These are phyloP conservation scores for Vigna mungo DNA, from an alignment of 306 rosid genomes.

Conservation along the genomic window DNA sequence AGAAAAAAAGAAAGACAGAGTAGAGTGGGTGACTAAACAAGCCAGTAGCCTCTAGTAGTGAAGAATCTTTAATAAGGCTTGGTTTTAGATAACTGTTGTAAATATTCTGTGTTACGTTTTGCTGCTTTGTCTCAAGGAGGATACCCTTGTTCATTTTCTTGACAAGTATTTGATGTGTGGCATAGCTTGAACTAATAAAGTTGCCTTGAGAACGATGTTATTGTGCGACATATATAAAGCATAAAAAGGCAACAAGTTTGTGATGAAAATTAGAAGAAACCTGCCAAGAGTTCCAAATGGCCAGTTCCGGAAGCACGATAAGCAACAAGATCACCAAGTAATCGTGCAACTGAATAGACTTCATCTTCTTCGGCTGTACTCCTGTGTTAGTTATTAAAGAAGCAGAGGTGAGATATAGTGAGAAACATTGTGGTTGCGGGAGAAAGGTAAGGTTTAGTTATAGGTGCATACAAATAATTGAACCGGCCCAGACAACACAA, in stretches of 20 bases:
- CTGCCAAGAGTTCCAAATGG: slow-evolving; percentile 93
- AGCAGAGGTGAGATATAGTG: slow-evolving; percentile 15
- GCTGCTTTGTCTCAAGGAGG: too few relatives aligned
- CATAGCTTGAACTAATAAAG: not conserved
- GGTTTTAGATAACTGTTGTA: too few relatives aligned
- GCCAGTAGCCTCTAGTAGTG: too few relatives aligned
- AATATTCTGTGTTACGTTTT: too few relatives aligned
- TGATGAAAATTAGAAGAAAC: slow-evolving; percentile 50
- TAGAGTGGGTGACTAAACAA: too few relatives aligned
- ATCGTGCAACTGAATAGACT: slow-evolving; percentile 81
- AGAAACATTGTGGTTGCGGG: not conserved
- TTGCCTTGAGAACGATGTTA: not conserved
- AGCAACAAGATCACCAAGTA: slow-evolving; percentile 89
- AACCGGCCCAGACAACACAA: slow-evolving; percentile 88
- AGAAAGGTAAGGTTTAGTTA: slow-evolving; percentile 4
- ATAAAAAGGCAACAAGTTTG: not conserved
- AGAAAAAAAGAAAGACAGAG: too few relatives aligned
- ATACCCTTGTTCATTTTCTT: too few relatives aligned
- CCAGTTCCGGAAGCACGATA: slow-evolving; percentile 95
- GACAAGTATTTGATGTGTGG: too few relatives aligned
- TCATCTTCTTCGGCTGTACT: slow-evolving; percentile 76
- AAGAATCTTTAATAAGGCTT: too few relatives aligned
- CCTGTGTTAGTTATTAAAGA: slow-evolving; percentile 51
- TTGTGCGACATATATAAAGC: not conserved
- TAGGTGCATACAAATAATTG: slow-evolving; percentile 71